phyloP scores from a whole-genome alignment of 768 basidiomycete species.

The Austroboletus eburneus region DNA sequence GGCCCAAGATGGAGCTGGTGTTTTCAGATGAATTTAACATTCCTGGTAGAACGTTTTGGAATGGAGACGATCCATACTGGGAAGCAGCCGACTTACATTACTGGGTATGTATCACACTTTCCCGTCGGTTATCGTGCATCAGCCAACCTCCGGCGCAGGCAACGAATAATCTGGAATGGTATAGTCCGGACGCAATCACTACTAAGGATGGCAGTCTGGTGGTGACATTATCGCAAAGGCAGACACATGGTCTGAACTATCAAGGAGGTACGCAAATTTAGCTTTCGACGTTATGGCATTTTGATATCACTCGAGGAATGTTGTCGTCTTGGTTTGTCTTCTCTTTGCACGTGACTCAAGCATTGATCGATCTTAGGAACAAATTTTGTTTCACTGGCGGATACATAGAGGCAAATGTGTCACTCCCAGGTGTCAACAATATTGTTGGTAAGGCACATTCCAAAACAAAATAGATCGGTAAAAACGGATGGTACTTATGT shows the following conservation, averaged over 20 bases:
- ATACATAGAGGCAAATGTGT: conserved; percentile 60
- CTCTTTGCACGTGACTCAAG: neutral
- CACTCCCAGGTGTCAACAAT: conserved; percentile 63
- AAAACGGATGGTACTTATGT: conserved; percentile 5
- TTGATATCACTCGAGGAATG: conserved; percentile 42
- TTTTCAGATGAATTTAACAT: conserved; percentile 82
- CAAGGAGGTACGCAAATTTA: conserved; percentile 31
- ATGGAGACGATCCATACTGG: conserved; percentile 84
- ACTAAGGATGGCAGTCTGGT: conserved; percentile 49
- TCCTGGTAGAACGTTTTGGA: conserved; percentile 73
- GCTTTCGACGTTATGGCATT: conserved; percentile 23
- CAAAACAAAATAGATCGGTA: neutral
- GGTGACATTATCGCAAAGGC: conserved; percentile 45
- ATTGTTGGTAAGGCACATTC: conserved; percentile 41
- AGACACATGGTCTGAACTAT: conserved; percentile 45
- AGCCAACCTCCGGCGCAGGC: conserved; percentile 26
- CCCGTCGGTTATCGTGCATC: conserved; percentile 18
- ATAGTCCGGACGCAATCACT: conserved; percentile 47
- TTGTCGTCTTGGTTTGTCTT: conserved; percentile 36
- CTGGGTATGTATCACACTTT: conserved; percentile 33
- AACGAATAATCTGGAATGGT: conserved; percentile 58
- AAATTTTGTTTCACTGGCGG: conserved; percentile 91
- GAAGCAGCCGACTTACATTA: conserved; percentile 50
- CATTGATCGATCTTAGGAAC: conserved; percentile 48
- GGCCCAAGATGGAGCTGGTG: conserved; percentile 52